These are phyloP conservation scores for Spathaspora sp. DNA, from an alignment of 1,139 yeast genomes.

Conservation along the genomic window DNA sequence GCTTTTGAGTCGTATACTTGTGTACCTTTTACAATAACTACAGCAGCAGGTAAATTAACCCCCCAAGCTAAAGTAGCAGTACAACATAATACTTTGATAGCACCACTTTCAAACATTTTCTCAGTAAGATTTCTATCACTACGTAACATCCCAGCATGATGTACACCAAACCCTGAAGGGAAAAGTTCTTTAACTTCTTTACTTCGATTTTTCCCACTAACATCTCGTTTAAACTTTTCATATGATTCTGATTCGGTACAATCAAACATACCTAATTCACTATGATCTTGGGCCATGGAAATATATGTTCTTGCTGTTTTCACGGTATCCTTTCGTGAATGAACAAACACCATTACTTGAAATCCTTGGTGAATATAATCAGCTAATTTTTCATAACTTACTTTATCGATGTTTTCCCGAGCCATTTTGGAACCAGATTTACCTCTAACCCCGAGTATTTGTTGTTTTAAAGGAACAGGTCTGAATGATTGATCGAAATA, in stretches of 20 bases:
- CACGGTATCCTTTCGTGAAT: slow-evolving; percentile 89
- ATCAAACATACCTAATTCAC: slow-evolving; percentile 61
- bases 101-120: slow-evolving; percentile 81
- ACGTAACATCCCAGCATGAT: slow-evolving; percentile 96
- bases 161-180: slow-evolving; percentile 83
- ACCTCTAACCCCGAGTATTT: slow-evolving; percentile 83
- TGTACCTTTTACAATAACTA: slow-evolving; percentile 94
- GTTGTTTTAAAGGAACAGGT: slow-evolving; percentile 92
- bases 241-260: slow-evolving; percentile 49
- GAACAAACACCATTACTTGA: slow-evolving; percentile 97
- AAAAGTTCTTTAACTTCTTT: slow-evolving; percentile 82
- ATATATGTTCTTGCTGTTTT: slow-evolving; percentile 77
- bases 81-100: slow-evolving; percentile 87
- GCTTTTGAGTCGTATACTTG: slow-evolving; percentile 92
- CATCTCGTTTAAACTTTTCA: slow-evolving; percentile 59
- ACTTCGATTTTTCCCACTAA: slow-evolving; percentile 65
- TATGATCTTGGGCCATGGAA: slow-evolving; percentile 61
- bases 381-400: slow-evolving; percentile 73
- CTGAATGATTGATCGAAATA: slow-evolving; percentile 91
- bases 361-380: slow-evolving; percentile 68
- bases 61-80: slow-evolving; percentile 99
- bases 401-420: slow-evolving; percentile 71
- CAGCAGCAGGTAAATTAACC: slow-evolving; percentile 97
- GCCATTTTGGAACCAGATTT: slow-evolving; percentile 70
- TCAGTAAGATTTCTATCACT: slow-evolving; percentile 90